Base-by-base conservation (phyloP, 805 yeast species). In the Myxozyma kluyveri region DNA sequence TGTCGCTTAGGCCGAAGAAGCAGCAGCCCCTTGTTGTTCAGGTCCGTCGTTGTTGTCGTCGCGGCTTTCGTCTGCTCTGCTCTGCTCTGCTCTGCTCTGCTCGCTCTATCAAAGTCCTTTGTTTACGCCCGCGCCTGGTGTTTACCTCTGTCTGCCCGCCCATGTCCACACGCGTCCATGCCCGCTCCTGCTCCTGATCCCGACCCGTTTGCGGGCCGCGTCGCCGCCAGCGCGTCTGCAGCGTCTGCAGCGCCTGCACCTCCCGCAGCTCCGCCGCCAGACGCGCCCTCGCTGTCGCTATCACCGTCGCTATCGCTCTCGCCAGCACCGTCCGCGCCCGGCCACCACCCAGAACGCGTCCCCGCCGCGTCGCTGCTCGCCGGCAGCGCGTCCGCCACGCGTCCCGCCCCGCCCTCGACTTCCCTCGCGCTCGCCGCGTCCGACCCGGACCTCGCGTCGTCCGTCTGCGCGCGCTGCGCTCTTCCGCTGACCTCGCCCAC, bases 381-480 rank as follows among this genome's bases (percentile, higher is more conserved):
- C 39, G 39, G 21, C 39, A 17, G 12, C 10, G 6, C 39, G 12
- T 7, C 19, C 39, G 19, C 39, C 6, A 38, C 41, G 39, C 39
- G 41, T 7, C 41, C 19, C 23, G 14, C 41, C 41, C 21, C 21
- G 36, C 27, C 42, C 35, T 7, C 49, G 26, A 32, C 24, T 26
- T 33, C 35, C 7, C 33, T 42, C 26, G 1, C 27, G 18, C 12
- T 9, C 27, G 17, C 49, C 22, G 21, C 43, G 19, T 17, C 42
- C 18, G 36, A 14, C 7, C 14, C 14, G 35, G n/a, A n/a, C 32
- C 19, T 19, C 24, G 19, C 14, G 36, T 9, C 24, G 19, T 27
- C 36, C 27, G 22, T 24, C 31, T 49, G 60, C 44, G 54, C 54
- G 18, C 33, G 21, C 47, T 56, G 60, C 44, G 45, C 27, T 18